Base-by-base conservation (phyloP, 2,329 filamentous ascomycete genomes). In the Aspergillus eucalypticola region DNA sequence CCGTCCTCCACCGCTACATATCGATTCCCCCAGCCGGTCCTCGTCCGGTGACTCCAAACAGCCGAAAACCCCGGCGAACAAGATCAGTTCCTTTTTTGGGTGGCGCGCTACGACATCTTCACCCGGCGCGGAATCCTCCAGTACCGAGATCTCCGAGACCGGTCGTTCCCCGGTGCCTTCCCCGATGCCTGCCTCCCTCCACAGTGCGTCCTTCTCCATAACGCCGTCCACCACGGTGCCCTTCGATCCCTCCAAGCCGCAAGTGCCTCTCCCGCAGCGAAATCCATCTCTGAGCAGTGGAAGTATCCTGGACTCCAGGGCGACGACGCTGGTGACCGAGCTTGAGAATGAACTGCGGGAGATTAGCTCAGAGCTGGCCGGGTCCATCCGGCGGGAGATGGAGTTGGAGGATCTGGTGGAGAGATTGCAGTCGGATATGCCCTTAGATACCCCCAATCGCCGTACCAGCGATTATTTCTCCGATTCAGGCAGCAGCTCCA, bases 391-490 rank as follows among this genome's bases (percentile, higher is more conserved):
- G 69, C 87, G 95, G 62, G 95, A 99, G 80, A 94, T 99, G 86
- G 95, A 99, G 68, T 79, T 99, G 32, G 95, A 99, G 76, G 95
- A 99, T 75, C 83, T 98, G 50, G 88, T 98, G 0, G 95, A 99
- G 66, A 84, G 90, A 60, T 80, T 96, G 67, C 93, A 97, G 74
- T 81, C 87, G n/a, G 92, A 97, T 71, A 83, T 70, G 78, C 82
- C 75, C 72, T 81, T 67, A 69, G 76, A 81, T n/a, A 61, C 56
- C 1, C 72, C 83, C 27, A 88, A 85, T 64, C 89, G 90, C 73
- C 86, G 94, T 62, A 96, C 91, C 8, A 98, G 95, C 78, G 95
- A 99, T 78, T 98, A 99, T 79, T 99, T 95, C 75, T 99, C 95
- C 2, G 95, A 99, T 75, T 96, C 93, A 5, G 95, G 95, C 32